These are phyloP conservation scores for Suillus placidus DNA, from an alignment of 768 basidiomycete species.

Conservation along the genomic window DNA sequence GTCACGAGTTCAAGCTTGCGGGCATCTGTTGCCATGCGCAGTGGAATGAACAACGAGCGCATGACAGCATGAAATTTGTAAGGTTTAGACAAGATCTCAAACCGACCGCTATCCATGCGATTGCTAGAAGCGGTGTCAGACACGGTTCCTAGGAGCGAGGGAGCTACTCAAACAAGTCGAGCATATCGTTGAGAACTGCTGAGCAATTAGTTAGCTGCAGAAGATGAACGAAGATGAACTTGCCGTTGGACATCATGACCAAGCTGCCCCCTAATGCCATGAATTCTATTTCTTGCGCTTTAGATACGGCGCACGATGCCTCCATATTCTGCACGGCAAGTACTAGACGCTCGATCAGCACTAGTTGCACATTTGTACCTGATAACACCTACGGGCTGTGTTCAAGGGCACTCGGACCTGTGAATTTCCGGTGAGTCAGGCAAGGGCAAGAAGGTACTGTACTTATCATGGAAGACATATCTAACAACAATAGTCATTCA, in stretches of 20 bases:
- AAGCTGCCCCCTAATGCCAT: conserved; percentile 80
- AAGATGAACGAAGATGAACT: conserved; percentile 16
- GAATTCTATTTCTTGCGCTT: conserved; percentile 85
- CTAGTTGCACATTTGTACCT: conserved; percentile 6
- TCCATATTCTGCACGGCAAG: conserved; percentile 93
- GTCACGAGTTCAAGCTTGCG: conserved; percentile 67
- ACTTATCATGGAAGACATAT: conserved; percentile 80
- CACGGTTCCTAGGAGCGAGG: conserved; percentile 4
- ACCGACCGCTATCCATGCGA: conserved; percentile 85
- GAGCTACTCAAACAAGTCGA: conserved; percentile 64
- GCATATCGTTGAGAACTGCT: conserved; percentile 74
- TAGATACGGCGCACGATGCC: conserved; percentile 70
- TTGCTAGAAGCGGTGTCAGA: conserved; percentile 46
- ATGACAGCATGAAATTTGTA: conserved; percentile 80
- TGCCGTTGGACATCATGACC: conserved; percentile 87
- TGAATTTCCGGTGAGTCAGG: conserved; percentile 26
- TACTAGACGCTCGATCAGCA: conserved; percentile 35
- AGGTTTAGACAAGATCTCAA: conserved; percentile 68
- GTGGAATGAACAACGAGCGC: conserved; percentile 70
- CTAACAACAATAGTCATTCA: conserved; percentile 34
- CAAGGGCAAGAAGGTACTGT: conserved; percentile 15
- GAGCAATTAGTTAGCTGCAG: conserved; percentile 12
- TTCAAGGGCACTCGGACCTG: conserved; percentile 84
- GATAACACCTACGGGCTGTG: conserved; percentile 54
- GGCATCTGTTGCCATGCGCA: conserved; percentile 68